A percentile compares a stretch with the other conserved stretches of the same genome.
phyloP scores from a whole-genome alignment of 2,329 filamentous ascomycete species.

The Neofusicoccum sp. region DNA sequence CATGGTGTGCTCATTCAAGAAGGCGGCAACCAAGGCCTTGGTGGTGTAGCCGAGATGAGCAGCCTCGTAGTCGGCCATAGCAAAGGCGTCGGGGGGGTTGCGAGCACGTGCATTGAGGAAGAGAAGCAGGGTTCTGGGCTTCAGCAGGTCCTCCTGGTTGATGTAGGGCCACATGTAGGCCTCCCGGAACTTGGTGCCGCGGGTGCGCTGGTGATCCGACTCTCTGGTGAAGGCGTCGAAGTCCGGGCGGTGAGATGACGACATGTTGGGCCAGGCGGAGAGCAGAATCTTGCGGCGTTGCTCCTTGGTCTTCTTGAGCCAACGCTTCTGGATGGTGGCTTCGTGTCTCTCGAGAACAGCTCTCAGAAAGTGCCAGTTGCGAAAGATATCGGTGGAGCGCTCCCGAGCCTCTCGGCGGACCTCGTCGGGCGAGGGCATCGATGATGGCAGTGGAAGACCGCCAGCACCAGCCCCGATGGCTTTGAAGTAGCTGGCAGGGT shows the following conservation, averaged over 20 bases:
- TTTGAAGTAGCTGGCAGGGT: neutral
- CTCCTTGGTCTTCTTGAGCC: conserved; percentile 52
- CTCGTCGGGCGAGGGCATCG: conserved; percentile 22
- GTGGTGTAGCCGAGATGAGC: conserved; percentile 31
- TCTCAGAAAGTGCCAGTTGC: conserved; percentile 36
- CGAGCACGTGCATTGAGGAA: conserved; percentile 55
- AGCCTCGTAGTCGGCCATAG: conserved; percentile 43
- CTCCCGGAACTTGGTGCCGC: conserved; percentile 21
- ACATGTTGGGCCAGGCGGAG: conserved; percentile 52
- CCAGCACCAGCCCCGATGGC: neutral
- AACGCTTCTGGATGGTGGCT: conserved; percentile 51
- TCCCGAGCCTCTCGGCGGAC: conserved; percentile 23
- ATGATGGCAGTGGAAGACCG: conserved; percentile 12
- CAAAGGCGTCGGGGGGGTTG: conserved; percentile 49
- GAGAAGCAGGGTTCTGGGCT: conserved; percentile 46
- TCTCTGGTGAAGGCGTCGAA: conserved; percentile 36
- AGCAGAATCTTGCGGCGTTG: conserved; percentile 50
- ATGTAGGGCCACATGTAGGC: conserved; percentile 54
- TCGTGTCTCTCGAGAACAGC: conserved; percentile 53
- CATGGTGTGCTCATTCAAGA: conserved; percentile 35
- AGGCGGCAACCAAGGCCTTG: conserved; percentile 26
- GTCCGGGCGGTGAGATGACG: conserved; percentile 52
- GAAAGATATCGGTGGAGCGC: conserved; percentile 34
- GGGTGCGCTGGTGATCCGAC: conserved; percentile 15
- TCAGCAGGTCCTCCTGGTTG: conserved; percentile 56